phyloP scores from a whole-genome alignment of 257 asterid species.

The Hygrophila difformis region DNA sequence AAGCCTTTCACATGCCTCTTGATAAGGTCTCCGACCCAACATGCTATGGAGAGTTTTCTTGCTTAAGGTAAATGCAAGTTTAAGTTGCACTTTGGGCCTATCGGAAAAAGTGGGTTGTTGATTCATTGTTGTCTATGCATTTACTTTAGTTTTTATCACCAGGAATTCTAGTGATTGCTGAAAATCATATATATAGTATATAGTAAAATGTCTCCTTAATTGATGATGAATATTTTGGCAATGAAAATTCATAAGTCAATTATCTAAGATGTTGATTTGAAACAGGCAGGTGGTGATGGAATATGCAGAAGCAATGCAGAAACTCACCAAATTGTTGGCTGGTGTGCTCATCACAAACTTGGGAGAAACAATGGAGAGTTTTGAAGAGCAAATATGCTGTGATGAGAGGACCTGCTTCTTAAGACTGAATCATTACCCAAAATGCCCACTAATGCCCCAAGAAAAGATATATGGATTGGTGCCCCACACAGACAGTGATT shows the following conservation, averaged over 20 bases:
- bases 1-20: conserved; percentile 62
- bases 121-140: too few species aligned
- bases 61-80: conserved; percentile 35
- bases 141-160: neutral
- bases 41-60: conserved; percentile 42
- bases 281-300: conserved; percentile 59
- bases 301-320: conserved; percentile 55
- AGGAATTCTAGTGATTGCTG: too few species aligned
- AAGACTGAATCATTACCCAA: conserved; percentile 49
- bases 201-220: too few species aligned
- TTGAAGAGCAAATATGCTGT: conserved; percentile 28
- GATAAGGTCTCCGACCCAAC: conserved; percentile 35
- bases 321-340: conserved; percentile 36
- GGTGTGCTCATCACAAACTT: conserved; percentile 35
- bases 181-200: too few species aligned
- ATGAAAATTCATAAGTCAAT: too few species aligned
- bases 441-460: conserved; percentile 26
- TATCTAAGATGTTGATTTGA: too few species aligned
- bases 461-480: conserved; percentile 36
- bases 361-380: conserved; percentile 15
- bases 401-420: conserved; percentile 53
- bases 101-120: too few species aligned
- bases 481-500: conserved; percentile 77
- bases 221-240: too few species aligned
- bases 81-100: neutral